Conservation (phyloP, 176 grass and related monocot genomes). For the Cocos nucifera region DNA sequence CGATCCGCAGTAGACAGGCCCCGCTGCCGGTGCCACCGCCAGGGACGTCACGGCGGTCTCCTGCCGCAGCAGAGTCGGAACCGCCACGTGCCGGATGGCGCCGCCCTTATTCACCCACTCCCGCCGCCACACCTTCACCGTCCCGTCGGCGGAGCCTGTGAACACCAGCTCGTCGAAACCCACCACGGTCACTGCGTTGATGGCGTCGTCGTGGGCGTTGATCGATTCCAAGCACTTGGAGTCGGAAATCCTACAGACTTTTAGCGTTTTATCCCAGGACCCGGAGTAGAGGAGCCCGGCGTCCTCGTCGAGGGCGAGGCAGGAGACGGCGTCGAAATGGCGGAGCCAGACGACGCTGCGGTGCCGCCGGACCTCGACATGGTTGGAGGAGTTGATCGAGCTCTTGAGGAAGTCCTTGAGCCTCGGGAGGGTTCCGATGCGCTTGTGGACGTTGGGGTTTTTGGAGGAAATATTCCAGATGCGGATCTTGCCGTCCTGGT, state of each 20-base stretch:
- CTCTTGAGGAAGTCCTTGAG: constrained; percentile 15
- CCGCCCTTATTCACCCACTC: neutral
- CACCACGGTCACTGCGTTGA: constrained; percentile 22
- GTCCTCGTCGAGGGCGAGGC: constrained; percentile 17
- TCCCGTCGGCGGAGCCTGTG: constrained; percentile 45
- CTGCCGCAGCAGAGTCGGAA: constrained; percentile 19
- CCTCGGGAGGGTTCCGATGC: constrained; percentile 4
- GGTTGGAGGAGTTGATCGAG: constrained; percentile 9
- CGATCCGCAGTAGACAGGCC: constrained; percentile 40
- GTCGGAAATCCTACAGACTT: constrained; percentile 16
- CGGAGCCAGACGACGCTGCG: constrained; percentile 9
- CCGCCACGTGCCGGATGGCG: constrained; percentile 21
- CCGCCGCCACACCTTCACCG: constrained; percentile 45
- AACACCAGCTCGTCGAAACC: constrained; percentile 32
- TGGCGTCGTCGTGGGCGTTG: constrained; percentile 18
- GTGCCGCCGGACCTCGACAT: constrained; percentile 16
- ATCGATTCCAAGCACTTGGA: constrained; percentile 18
- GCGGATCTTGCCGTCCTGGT: constrained; percentile 18
- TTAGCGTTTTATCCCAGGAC: constrained; percentile 12
- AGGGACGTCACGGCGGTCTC: constrained; percentile 43
- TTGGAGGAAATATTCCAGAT: constrained; percentile 1
- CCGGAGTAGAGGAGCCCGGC: constrained; percentile 9
- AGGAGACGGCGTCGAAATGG: constrained; percentile 16
- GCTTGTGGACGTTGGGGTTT: constrained; percentile 4
- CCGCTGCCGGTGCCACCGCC: constrained; percentile 4